Evolutionary conservation across 441 rosid genomes (phyloP), one percentile per base, ranked within the genome.

Genomic region (Populus trichocarpa): DNA sequence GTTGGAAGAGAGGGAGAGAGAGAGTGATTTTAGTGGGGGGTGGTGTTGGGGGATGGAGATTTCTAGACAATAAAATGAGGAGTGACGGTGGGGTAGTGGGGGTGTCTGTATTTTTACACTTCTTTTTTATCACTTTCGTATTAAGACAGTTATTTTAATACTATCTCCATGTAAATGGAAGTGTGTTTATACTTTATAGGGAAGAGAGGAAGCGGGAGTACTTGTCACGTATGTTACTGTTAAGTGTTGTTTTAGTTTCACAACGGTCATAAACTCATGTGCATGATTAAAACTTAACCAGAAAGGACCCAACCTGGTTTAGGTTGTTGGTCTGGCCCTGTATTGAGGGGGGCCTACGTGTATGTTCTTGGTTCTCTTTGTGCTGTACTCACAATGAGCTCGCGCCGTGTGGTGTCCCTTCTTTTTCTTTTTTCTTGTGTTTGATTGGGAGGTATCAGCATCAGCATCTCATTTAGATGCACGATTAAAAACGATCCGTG

Each of bases 241-340:
- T 32, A 28, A 38, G 65, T 64, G 35, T 61, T 5, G 46, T 8
- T n/a, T 69, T 5, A 6, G 40, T 46, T 72, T 65, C 78, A 66
- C 73, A 90, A 85, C 91, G 89, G 87, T 83, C 86, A 46, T 76
- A 84, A 77, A 85, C 90, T 75, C 87, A 76, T 6, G 79, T 20
- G 64, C 42, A 68, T n/a, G 81, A 26, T 86, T 79, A 82, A 42
- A 69, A 63, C 53, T 70, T 70, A 72, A 86, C 85, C 77, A n/a
- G 32, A 20, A 16, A 74, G 78, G 35, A 68, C 64, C 16, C 80
- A 70, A 33, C 73, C 25, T 69, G 76, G 84, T 79, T 79, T 40
- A 69, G 77, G 69, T 73, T 30, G 61, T 12, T 32, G 7, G 22
- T 18, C 33, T 18, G 9, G 23, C 9, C 16, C 28, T 53, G n/a